These are phyloP conservation scores for Suhomyces bribrorum DNA, from an alignment of 1,139 yeast species.

Conservation along the genomic window DNA sequence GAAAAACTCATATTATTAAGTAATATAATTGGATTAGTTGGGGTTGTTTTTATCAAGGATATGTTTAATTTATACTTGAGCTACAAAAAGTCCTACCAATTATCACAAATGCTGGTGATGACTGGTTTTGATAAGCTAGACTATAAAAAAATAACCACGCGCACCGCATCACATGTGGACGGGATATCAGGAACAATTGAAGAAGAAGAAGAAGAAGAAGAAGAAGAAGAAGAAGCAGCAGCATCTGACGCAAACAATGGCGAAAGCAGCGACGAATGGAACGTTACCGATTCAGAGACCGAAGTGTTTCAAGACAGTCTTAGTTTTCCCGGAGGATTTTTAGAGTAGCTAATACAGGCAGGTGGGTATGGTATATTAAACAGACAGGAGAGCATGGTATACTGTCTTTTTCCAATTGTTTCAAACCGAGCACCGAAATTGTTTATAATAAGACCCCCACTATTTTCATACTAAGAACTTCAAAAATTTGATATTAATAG, in stretches of 20 bases:
- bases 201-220: no score
- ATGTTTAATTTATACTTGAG: constrained; percentile 33
- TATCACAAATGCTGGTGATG: constrained; percentile 15
- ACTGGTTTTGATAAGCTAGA: constrained; percentile 4
- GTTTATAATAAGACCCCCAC: no score
- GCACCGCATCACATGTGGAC: neutral
- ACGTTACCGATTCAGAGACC: constrained; percentile 4
- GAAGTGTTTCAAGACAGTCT: constrained; percentile 5
- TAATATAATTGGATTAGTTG: constrained; percentile 45
- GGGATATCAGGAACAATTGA: no score
- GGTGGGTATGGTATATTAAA: neutral
- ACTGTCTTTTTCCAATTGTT: no score
- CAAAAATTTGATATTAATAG: no score
- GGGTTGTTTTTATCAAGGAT: constrained; percentile 43
- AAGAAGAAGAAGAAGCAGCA: neutral
- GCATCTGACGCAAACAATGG: neutral
- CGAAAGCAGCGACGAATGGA: constrained; percentile 1
- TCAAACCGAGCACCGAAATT: no score
- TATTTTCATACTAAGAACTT: no score
- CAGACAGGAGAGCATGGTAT: no score
- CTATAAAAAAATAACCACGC: neutral
- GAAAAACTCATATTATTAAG: constrained; percentile 45
- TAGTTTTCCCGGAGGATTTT: constrained; percentile 7
- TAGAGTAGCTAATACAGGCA: constrained; percentile 2
- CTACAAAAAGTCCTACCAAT: constrained; percentile 25